These are phyloP conservation scores for Otatea glauca DNA, from an alignment of 176 grass and related monocot genomes.

Conservation along the genomic window DNA sequence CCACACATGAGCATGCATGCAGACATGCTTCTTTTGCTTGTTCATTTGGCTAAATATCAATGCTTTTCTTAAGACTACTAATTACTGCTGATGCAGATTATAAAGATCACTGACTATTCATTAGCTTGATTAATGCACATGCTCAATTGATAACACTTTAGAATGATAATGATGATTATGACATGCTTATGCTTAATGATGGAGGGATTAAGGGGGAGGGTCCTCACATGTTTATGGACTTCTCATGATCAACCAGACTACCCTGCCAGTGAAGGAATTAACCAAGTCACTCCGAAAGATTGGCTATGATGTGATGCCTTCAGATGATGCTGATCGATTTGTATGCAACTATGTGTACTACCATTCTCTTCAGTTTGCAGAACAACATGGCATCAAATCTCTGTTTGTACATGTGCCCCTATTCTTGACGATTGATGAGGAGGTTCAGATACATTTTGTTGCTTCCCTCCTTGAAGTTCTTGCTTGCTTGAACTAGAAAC, in stretches of 20 bases:
- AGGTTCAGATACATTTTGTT: constrained; percentile 88
- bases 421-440: constrained; percentile 82
- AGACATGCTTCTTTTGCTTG: too few relatives aligned
- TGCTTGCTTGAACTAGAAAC: constrained; percentile 53
- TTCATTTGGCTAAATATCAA: too few relatives aligned
- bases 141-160: too few relatives aligned
- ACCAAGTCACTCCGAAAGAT: constrained; percentile 70
- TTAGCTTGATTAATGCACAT: too few relatives aligned
- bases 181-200: too few relatives aligned
- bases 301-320: constrained; percentile 81
- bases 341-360: constrained; percentile 99
- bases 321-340: constrained; percentile 85
- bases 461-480: constrained; percentile 78
- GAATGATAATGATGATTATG: too few relatives aligned
- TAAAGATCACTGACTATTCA: too few relatives aligned
- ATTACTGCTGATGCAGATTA: too few relatives aligned
- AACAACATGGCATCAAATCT: constrained; percentile 78
- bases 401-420: constrained; percentile 97
- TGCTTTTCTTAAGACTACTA: too few relatives aligned
- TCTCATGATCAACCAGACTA: constrained; percentile 54
- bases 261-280: constrained; percentile 71
- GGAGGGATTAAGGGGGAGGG: too few relatives aligned
- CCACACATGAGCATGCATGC: too few relatives aligned
- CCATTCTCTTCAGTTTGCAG: constrained; percentile 84
- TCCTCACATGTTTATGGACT: too few relatives aligned